Evolutionary conservation across 2,329 filamentous ascomycete genomes (phyloP), one percentile per base, ranked within the genome.

Genomic region (Ascochyta lentis): DNA sequence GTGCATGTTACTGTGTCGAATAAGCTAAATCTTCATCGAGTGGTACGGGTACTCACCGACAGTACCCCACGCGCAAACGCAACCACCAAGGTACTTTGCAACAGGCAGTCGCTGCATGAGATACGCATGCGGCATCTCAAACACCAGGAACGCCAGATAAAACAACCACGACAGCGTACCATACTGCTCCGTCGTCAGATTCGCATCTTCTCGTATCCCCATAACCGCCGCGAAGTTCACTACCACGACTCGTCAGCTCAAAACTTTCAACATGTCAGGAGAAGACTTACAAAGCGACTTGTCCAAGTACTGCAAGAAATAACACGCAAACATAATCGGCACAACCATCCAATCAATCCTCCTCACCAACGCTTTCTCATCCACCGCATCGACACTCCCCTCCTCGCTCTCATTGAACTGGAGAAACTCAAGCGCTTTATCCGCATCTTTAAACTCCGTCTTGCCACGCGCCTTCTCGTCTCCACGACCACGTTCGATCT

Each of bases 281-380:
- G 19, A 19, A 3, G 19, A 19, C 0, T 82, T 86, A 67, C 63
- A 64, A 3, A 77, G 54, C 4, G 72, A 60, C 53, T 79, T 78
- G 57, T 79, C 76, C 3, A 78, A 60, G 49, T 77, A 78, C 48
- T 79, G 76, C 3, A 77, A 55, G 34, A 69, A 74, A 59, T 77
- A 77, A 41, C 70, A 75, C 16, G 56, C 60, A 64, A 67, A 76
- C 71, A 78, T 75, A 10, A 78, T 54, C 4, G 76, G 76, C 62
- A 78, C 70, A 29, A 79, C 73, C 67, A 73, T 75, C 65, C 68
- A 73, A 42, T 79, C 77, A 26, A 78, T 77, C 58, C 76, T 78
- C 5, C 70, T 61, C 13, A 69, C 35, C 22, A 71, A 40, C 8
- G 41, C 55, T 9, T 58, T 62, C 45, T 68, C 64, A 15, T 49